Evolutionary conservation across 768 basidiomycete species (phyloP).

Genomic region (Cyclocybe aegerita): DNA sequence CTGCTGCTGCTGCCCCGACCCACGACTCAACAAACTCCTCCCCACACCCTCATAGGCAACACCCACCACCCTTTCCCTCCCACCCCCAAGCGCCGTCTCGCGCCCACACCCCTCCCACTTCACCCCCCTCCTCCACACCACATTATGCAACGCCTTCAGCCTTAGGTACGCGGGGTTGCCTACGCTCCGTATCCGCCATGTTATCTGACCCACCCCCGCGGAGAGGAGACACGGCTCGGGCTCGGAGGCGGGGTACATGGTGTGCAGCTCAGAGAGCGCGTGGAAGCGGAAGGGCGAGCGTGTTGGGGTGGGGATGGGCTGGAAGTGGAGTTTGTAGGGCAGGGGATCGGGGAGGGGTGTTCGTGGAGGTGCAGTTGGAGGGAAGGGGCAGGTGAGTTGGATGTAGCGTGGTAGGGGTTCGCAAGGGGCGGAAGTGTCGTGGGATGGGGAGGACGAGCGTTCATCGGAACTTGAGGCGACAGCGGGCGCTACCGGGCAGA

Average conservation of each 20-base stretch:
- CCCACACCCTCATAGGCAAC: constrained; percentile 65
- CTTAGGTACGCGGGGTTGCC: constrained; percentile 61
- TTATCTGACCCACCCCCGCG: constrained; percentile 12
- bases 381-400: constrained; percentile 34
- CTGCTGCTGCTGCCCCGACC: constrained; percentile 5
- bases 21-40: constrained; percentile 40
- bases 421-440: constrained; percentile 13
- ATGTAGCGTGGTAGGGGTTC: constrained; percentile 35
- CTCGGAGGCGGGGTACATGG: constrained; percentile 21
- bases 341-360: constrained; percentile 30
- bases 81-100: constrained; percentile 52
- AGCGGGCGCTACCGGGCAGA: constrained; percentile 16
- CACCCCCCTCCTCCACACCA: constrained; percentile 41
- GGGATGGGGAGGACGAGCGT: constrained; percentile 1
- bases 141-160: constrained; percentile 60
- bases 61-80: constrained; percentile 56
- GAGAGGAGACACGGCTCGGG: constrained; percentile 7
- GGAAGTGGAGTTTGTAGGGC: constrained; percentile 33
- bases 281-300: constrained; percentile 40
- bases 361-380: constrained; percentile 22
- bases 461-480: constrained; percentile 3
- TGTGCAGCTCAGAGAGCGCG: constrained; percentile 27
- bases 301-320: constrained; percentile 40
- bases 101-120: constrained; percentile 47
- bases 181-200: constrained; percentile 53